Evolutionary conservation across 345 rosid species (phyloP).

Genomic region (Diplotaxis tenuifolia): DNA sequence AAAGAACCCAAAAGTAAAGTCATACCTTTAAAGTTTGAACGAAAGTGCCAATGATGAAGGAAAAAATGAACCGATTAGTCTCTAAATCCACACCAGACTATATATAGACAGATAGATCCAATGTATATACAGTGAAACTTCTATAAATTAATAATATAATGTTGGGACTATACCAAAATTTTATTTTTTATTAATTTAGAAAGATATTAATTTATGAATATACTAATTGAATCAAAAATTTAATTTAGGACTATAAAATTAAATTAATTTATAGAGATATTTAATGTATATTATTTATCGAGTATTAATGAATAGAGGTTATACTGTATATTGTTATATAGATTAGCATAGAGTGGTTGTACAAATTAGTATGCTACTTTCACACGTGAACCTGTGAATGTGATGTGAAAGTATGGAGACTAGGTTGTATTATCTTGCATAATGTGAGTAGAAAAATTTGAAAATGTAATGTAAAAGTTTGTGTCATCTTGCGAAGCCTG

Average conservation of each 20-base stretch:
- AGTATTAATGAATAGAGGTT: no score
- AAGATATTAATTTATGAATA: no score
- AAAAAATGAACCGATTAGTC: not conserved
- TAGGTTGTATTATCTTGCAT: not conserved
- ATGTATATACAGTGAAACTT: no score
- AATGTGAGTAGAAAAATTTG: not conserved
- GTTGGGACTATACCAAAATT: no score
- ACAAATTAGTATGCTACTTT: not conserved
- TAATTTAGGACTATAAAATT: no score
- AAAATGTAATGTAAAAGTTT: not conserved
- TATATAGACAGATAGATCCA: not conserved
- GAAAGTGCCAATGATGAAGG: not conserved
- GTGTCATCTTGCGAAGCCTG: not conserved
- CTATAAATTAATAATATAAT: no score
- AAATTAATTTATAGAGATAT: no score
- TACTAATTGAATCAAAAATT: no score
- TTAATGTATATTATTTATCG: no score
- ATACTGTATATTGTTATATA: no score
- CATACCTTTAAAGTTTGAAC: not conserved
- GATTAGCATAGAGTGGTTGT: not conserved
- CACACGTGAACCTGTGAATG: not conserved
- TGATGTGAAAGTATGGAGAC: not conserved
- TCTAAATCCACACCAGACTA: not conserved
- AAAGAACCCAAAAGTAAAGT: not conserved
- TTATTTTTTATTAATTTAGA: no score